Evolutionary conservation across 2,329 filamentous ascomycete species (phyloP).

Genomic region (Karstenula rhodostoma): DNA sequence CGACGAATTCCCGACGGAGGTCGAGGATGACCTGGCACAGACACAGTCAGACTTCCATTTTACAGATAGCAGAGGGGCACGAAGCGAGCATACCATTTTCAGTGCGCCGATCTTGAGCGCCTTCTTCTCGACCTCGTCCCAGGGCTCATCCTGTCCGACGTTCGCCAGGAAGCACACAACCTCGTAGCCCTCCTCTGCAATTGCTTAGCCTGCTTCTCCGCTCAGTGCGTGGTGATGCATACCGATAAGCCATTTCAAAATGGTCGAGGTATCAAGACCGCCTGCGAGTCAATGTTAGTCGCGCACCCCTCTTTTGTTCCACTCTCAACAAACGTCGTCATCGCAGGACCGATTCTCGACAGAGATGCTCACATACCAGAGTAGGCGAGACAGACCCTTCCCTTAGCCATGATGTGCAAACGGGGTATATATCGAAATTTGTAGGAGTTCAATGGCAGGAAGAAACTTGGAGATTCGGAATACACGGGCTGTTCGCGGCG

Average conservation of each 20-base stretch:
- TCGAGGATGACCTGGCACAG: constrained; percentile 60
- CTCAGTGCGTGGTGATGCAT: constrained; percentile 17
- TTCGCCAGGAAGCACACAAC: constrained; percentile 68
- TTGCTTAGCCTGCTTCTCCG: constrained; percentile 16
- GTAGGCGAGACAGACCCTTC: constrained; percentile 60
- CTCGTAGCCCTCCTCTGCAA: constrained; percentile 62
- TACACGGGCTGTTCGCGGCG: constrained; percentile 8
- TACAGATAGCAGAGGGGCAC: neutral
- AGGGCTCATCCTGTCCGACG: constrained; percentile 68
- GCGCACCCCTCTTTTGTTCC: neutral
- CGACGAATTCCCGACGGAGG: constrained; percentile 77
- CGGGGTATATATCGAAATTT: neutral
- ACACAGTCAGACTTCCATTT: neutral
- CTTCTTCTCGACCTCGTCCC: constrained; percentile 71
- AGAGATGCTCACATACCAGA: constrained; percentile 44
- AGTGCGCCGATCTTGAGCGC: constrained; percentile 73
- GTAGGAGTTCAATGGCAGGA: constrained; percentile 18
- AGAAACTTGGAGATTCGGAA: neutral
- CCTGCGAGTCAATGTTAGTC: constrained; percentile 47
- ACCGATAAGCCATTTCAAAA: constrained; percentile 48
- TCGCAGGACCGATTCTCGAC: neutral
- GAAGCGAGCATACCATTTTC: constrained; percentile 57
- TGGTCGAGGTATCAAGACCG: constrained; percentile 67
- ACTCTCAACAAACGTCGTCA: neutral
- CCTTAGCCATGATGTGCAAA: constrained; percentile 45